Conservation (phyloP, 352 stramenopile species). For the Hyaloperonospora arabidopsidis region DNA sequence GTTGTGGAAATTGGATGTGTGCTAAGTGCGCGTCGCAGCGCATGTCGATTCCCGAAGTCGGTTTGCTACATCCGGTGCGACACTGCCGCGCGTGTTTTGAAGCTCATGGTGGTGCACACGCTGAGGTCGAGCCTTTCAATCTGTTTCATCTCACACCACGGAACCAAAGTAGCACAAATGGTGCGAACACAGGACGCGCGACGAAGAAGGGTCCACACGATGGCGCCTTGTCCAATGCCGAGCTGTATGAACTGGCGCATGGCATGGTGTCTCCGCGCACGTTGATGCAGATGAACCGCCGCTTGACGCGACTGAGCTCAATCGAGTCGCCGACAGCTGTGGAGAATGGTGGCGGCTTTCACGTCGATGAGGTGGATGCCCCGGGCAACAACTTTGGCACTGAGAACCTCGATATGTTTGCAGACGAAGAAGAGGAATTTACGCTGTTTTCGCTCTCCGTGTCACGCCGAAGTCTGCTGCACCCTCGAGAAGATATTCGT, state of each 20-base stretch:
- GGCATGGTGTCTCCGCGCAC: constrained; percentile 66
- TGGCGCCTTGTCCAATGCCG: constrained; percentile 47
- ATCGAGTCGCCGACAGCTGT: constrained; percentile 65
- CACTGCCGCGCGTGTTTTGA: constrained; percentile 77
- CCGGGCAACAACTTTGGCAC: constrained; percentile 23
- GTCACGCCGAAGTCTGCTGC: constrained; percentile 31
- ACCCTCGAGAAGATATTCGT: constrained; percentile 38
- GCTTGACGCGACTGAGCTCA: constrained; percentile 54
- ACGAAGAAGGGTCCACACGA: constrained; percentile 14
- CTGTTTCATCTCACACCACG: constrained; percentile 37
- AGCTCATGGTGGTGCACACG: constrained; percentile 50
- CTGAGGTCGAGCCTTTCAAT: constrained; percentile 58
- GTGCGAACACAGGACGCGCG: constrained; percentile 10
- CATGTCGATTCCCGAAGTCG: constrained; percentile 75
- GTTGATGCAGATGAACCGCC: constrained; percentile 56
- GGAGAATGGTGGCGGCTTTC: constrained; percentile 20
- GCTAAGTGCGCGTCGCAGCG: constrained; percentile 73
- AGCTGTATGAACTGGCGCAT: constrained; percentile 76
- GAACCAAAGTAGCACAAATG: constrained; percentile 10
- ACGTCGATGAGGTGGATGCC: constrained; percentile 44
- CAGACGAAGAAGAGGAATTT: constrained; percentile 32
- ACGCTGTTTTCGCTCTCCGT: constrained; percentile 26
- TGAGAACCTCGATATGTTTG: constrained; percentile 24
- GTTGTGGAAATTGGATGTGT: constrained; percentile 82
- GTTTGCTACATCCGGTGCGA: constrained; percentile 64